Evolutionary conservation across 805 yeast species (phyloP), one percentile per base, ranked within the genome.

Genomic region (Ogataea chonburiensis): DNA sequence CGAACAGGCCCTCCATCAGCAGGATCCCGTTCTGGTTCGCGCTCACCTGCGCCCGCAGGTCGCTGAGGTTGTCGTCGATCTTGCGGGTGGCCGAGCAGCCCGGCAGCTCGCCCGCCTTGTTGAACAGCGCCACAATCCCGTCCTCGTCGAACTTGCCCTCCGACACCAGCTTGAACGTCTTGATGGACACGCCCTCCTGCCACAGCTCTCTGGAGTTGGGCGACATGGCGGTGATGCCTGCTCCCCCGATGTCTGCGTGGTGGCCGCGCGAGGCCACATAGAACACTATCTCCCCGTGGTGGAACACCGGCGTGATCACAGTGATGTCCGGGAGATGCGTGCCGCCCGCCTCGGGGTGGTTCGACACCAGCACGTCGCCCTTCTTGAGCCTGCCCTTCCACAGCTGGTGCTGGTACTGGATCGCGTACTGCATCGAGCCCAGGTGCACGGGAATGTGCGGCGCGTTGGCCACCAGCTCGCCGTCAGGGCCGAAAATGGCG

Each of bases 201-300:
- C 58, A 66, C 33, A 75, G 64, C 24, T 70, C 66, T 48, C 68
- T 70, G 9, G 79, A 71, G 45, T 71, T 65, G 7, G 79, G 75
- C 17, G 76, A 71, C 68, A 73, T 71, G 1, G 75, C 66, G 4
- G 77, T 77, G 17, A 77, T 74, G 31, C 75, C 65, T 32, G 73
- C 68, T n/a, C 76, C 73, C 26, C 79, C 79, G 46, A 75, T 73
- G 45, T 75, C 79, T 20, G 79, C 74, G 53, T 75, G 79, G 54
- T 75, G 79, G n/a, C 77, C 79, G 35, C 79, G 56, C 5, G 77
- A 66, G 3, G 79, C 79, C 18, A 72, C 70, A 61, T 73, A 74
- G 47, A 73, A 73, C 12, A 69, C 64, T 7, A 71, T 64, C 20
- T 66, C 56, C 21, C 57, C 57, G 16, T 68, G 59, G 37, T 63